Base-by-base conservation (phyloP, 1,139 yeast genomes). In the Suhomyces wounanorum region DNA sequence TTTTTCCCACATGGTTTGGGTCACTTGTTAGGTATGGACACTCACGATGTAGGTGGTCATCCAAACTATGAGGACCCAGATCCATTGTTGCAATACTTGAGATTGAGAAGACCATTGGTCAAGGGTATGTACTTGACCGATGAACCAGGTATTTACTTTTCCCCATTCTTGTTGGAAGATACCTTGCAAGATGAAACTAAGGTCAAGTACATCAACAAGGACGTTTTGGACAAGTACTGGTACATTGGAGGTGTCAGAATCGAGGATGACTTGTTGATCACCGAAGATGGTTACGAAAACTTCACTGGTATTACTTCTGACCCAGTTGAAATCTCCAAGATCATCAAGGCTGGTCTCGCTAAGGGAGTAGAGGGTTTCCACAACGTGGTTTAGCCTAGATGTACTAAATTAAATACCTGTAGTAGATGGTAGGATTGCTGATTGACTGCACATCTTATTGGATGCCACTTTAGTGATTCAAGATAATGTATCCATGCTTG, bases 1-100 rank as follows among this genome's bases (percentile, higher is more conserved):
- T 94, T 94, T 70, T 89, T 85, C 69, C 98, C 98, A 2, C 99
- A 94, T 64, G 99, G 99, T 0, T 73, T 94, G 55, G 99, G 99
- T 11, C 99, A 94, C 65, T 75, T 90, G 63, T 72, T 94, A 47
- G 99, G 99, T 33, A 80, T 94, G 87, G 97, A 92, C 65, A 90
- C 96, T 10, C 99, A 94, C 68, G 99, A 94, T 68, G 96, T 90
- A 45, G 98, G 90, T 43, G 98, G 98, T 1, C 65, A 77, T 55
- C 84, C 98, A 21, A 84, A 94, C 68, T 91, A 91, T 66, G 82
- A 84, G 2, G 98, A 94, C 65, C 79, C 87, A 4, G 85, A 94
- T 64, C 87, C 88, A 35, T 77, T 87, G 69, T 78, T 89, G 61
- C 73, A 80, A 53, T 89, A 89, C 66, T 79, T 94, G 64, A 83